A percentile compares a stretch with the other conserved stretches of the same genome.
Conservation (phyloP, 176 grass and related monocot genomes). For the Canna indica region DNA sequence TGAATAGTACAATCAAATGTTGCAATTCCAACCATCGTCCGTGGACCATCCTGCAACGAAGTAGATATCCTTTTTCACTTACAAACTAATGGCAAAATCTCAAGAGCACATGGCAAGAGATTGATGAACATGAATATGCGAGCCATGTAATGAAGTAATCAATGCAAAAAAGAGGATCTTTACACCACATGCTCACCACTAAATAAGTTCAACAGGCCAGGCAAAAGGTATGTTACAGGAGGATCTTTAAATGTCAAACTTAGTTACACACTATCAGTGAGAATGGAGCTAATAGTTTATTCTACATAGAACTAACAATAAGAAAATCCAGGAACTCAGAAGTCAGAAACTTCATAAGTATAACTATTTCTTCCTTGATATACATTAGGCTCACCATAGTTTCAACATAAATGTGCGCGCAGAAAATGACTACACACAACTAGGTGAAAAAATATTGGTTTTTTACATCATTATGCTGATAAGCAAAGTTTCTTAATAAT, state of each 20-base stretch:
- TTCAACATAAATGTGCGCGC: too few relatives aligned
- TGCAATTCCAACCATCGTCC: conserved; percentile 85
- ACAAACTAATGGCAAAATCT: background rate
- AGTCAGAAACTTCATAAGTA: background rate
- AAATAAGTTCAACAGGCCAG: background rate
- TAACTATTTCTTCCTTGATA: too few relatives aligned
- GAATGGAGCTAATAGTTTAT: background rate
- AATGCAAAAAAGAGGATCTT: background rate
- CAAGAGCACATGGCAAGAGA: background rate
- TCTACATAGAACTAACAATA: background rate
- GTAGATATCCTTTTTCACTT: background rate
- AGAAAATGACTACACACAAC: too few relatives aligned
- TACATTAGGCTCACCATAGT: too few relatives aligned
- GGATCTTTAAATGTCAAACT: background rate
- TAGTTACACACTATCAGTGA: too few relatives aligned
- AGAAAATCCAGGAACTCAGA: background rate
- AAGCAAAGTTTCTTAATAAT: too few relatives aligned
- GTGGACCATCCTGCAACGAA: conserved; percentile 76
- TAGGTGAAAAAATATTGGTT: too few relatives aligned
- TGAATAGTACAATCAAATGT: conserved; percentile 93
- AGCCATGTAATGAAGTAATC: too few relatives aligned
- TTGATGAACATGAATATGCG: too few relatives aligned
- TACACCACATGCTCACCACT: background rate
- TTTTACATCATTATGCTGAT: too few relatives aligned
- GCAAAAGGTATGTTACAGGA: background rate